Evolutionary conservation across 2,329 filamentous ascomycete species (phyloP), one percentile per base, ranked within the genome.

Genomic region (Colletotrichum zoysiae): DNA sequence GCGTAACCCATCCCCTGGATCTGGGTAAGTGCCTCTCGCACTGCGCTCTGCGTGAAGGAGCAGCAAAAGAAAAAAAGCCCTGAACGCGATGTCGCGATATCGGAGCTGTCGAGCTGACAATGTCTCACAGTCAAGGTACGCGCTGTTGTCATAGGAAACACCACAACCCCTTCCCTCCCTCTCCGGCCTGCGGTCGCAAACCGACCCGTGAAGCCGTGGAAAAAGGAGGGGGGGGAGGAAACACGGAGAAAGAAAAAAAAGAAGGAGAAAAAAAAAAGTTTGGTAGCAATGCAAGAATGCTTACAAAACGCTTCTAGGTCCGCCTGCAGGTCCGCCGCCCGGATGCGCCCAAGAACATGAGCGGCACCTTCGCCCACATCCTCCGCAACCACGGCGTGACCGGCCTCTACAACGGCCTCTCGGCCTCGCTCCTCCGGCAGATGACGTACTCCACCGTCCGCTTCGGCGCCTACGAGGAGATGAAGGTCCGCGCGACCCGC

Each of bases 401-500:
- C 40, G 95, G 95, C 38, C 88, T 99, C 59, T 99, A 99, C 84
- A 92, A 89, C 78, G 96, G 96, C 84, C 90, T 98, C 71, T 97
- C 95, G 2, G 96, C 96, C 76, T 96, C 95, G 68, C 89, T 98
- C 60, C 88, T 98, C 70, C 95, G 96, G 75, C 96, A 98, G 85
- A 88, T 95, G 76, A 98, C 96, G 71, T 99, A 99, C 86, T 96
- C 93, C 71, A 99, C 96, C 62, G 96, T 95, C 48, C 94, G 96
- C 60, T 99, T 99, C 84, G 96, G 95, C 75, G 91, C 98, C 75
- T 99, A 99, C 86, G 96, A 98, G 84, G 91, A 97, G 76, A 87
- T 98, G 71, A 99, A 99, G 84, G 84, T 88, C 33, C 88, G 87
- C 63, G 87, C 92, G 78, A 89, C 89, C 48, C 77, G 78, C 46